Base-by-base conservation (phyloP, 2,329 filamentous ascomycete species). In the Epicoccum sorghinum region DNA sequence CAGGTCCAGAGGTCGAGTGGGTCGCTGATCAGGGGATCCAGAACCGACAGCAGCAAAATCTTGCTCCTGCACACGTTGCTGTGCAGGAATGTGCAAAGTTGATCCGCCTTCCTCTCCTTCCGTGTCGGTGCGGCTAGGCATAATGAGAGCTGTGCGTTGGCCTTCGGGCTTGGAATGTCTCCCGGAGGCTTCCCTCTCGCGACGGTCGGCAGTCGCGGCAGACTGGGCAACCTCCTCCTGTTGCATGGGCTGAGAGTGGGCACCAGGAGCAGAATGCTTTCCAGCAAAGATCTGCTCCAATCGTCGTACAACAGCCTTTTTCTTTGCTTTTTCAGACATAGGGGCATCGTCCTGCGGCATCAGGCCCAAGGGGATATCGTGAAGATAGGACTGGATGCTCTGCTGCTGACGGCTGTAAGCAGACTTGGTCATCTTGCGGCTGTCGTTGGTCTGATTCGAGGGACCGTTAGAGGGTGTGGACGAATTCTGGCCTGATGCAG, bases 251-350 rank as follows among this genome's bases (percentile, higher is more conserved):
- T 82, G 80, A 9, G 78, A 77, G 49, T 82, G 79, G 18, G 69
- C 73, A 8, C 75, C 78, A 2, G 72, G 62, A 2, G 67, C 69
- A 41, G 74, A 79, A 69, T 67, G 78, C 66, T 88, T 89, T 3
- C 91, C 91, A 0, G 90, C 91, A 58, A 95, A 96, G 1, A 96
- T 80, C 59, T 93, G 89, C 66, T 96, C 91, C 5, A 96, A 73
- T 2, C 89, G 83, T 48, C 85, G 83, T 2, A 93, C 91, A 0
- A 93, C 88, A 18, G 92, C 68, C 68, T 87, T 91, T 77, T 90
- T 91, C 77, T 86, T 91, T 5, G 89, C 83, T 60, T 85, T 87
- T 12, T 93, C 90, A 0, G 86, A 86, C 83, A 92, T 84, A 0
- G 78, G 71, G 12, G 69, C 70, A 23, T 81, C 78, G 38, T 83